Base-by-base conservation (phyloP, 2,329 filamentous ascomycete genomes). In the Emergomyces pasteurianus region DNA sequence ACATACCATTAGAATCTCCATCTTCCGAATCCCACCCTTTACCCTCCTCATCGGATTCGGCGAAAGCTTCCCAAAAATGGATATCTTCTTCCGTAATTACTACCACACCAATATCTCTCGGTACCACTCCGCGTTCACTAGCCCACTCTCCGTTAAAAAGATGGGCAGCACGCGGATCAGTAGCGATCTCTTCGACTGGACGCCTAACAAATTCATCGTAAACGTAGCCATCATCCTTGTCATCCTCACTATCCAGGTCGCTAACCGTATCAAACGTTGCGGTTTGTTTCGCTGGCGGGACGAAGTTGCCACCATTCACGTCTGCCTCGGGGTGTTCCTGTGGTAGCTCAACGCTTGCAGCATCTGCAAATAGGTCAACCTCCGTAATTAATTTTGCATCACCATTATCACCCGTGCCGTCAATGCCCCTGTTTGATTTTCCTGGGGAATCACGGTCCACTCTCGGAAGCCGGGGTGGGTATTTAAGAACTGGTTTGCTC, bases 161-260 rank as follows among this genome's bases (percentile, higher is more conserved):
- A 16, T 60, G 60, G 8, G 38, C 18, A 18, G 62, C 46, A 40
- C 40, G 50, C 9, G 63, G 58, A 40, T 64, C 63, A 31, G 50
- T 23, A 34, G 49, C 67, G 21, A 65, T 62, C n/a, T 71, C 69
- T 1, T 72, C 68, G 21, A 77, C 63, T n/a, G 71, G 73, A 21
- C 79, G 74, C 2, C 83, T 80, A 49, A 85, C 73, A 68, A 85
- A 86, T 10, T 81, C 83, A 66, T 86, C 83, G 69, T 84, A 85
- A 61, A 86, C 81, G 68, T 83, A 86, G 52, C 82, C 81, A 26
- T 69, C 73, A n/a, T 79, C 78, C 23, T 75, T 75, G 23, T 77
- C 75, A 10, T 77, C 75, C 26, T 77, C 74, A 12, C 65, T 64
- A 4, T 62, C 60, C 21, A 36, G 26, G 9, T 50, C 50, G 34